A percentile compares a stretch with the other conserved stretches of the same genome.
Evolutionary conservation across 768 basidiomycete genomes (phyloP).

Genomic region (Serendipita indica): DNA sequence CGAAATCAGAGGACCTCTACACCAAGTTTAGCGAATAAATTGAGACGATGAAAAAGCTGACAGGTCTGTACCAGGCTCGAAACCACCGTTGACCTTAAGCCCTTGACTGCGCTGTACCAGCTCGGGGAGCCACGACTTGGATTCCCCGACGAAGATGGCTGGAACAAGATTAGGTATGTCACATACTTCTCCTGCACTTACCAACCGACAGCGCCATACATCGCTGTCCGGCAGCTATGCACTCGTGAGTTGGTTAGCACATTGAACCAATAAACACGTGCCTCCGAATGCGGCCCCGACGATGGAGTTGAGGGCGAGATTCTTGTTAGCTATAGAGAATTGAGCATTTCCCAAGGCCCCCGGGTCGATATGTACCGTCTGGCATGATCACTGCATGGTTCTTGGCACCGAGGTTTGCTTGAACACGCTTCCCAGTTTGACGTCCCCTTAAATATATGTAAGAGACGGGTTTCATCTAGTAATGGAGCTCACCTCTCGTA

Average conservation of each 20-base stretch:
- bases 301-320: conserved; percentile 80
- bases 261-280: conserved; percentile 16
- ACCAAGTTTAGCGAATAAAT: conserved; percentile 9
- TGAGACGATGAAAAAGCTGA: conserved; percentile 27
- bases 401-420: conserved; percentile 89
- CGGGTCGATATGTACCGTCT: conserved; percentile 45
- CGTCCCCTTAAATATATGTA: conserved; percentile 42
- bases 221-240: conserved; percentile 74
- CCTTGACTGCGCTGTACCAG: conserved; percentile 65
- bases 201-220: conserved; percentile 95
- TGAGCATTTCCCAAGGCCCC: neutral
- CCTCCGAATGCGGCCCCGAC: conserved; percentile 82
- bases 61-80: conserved; percentile 75
- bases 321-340: conserved; percentile 54
- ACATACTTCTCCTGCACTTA: too few species aligned
- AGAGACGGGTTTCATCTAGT: conserved; percentile 11
- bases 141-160: conserved; percentile 62
- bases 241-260: neutral
- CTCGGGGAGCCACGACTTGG: conserved; percentile 65
- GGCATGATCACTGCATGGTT: conserved; percentile 91
- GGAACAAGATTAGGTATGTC: neutral
- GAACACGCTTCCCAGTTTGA: conserved; percentile 76
- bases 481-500: conserved; percentile 48
- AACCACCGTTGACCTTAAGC: conserved; percentile 78
- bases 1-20: conserved; percentile 37